phyloP scores from a whole-genome alignment of 352 stramenopile species.

The Globisporangium cederbergense region DNA sequence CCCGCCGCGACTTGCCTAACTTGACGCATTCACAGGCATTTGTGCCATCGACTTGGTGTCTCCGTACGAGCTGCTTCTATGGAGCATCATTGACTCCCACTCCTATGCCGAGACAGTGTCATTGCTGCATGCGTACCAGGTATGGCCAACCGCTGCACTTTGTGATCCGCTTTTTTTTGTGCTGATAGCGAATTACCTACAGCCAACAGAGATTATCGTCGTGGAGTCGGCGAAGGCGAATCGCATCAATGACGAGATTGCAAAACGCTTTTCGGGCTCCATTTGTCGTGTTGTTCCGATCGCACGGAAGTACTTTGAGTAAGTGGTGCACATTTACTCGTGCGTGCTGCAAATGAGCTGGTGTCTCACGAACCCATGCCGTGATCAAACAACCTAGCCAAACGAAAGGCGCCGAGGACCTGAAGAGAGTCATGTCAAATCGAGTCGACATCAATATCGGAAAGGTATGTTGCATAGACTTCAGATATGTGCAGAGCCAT shows the following conservation, averaged over 20 bases:
- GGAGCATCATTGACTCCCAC: conserved; percentile 78
- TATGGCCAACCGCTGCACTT: conserved; percentile 9
- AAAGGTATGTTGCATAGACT: conserved; percentile 28
- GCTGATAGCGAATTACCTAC: background rate
- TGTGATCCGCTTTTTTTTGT: background rate
- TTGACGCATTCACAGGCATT: conserved; percentile 28
- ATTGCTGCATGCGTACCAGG: conserved; percentile 69
- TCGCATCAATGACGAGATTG: conserved; percentile 71
- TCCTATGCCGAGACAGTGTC: conserved; percentile 69
- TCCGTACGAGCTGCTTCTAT: conserved; percentile 70
- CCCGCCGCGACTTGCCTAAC: too few relatives aligned
- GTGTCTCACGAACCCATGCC: conserved; percentile 1
- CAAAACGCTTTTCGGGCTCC: conserved; percentile 46
- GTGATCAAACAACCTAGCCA: conserved; percentile 36
- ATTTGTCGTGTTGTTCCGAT: conserved; percentile 65
- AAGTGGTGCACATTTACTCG: conserved; percentile 1
- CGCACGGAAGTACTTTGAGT: conserved; percentile 82
- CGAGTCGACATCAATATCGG: conserved; percentile 82
- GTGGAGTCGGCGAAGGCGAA: conserved; percentile 52
- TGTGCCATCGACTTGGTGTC: conserved; percentile 69
- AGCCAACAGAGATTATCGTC: conserved; percentile 77
- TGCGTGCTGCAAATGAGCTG: background rate
- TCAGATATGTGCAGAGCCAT: background rate
- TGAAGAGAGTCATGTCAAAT: conserved; percentile 81
- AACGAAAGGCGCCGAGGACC: conserved; percentile 78